A percentile compares a stretch with the other conserved stretches of the same genome.
These are phyloP conservation scores for Candida sp. DNA, from an alignment of 1,139 yeast genomes.

Conservation along the genomic window DNA sequence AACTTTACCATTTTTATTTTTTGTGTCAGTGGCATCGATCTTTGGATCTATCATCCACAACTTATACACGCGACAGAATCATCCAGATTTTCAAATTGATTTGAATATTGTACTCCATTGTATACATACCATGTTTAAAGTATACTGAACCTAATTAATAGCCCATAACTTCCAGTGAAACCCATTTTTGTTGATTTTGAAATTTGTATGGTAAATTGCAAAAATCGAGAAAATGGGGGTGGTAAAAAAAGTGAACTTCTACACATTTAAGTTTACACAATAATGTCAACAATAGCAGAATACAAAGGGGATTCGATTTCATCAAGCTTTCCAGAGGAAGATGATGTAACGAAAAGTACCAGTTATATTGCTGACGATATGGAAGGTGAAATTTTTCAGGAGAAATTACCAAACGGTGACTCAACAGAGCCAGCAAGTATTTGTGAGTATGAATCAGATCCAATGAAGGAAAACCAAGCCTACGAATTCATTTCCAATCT, in stretches of 20 bases:
- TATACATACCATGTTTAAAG: too few species aligned
- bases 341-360: background rate
- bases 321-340: background rate
- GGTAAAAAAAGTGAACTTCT: background rate
- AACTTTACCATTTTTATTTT: too few species aligned
- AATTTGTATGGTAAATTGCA: too few species aligned
- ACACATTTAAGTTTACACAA: background rate
- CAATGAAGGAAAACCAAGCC: background rate
- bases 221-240: background rate
- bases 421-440: background rate
- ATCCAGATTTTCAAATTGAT: too few species aligned
- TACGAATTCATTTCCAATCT: background rate
- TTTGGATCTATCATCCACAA: too few species aligned
- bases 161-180: too few species aligned
- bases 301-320: background rate
- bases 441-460: background rate
- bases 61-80: too few species aligned
- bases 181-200: too few species aligned
- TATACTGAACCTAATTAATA: too few species aligned
- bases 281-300: background rate
- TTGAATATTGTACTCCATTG: too few species aligned
- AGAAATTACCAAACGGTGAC: background rate
- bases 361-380: background rate
- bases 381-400: background rate
- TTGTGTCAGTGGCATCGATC: too few species aligned